phyloP scores from a whole-genome alignment of 345 rosid species.

The Turnera subulata region DNA sequence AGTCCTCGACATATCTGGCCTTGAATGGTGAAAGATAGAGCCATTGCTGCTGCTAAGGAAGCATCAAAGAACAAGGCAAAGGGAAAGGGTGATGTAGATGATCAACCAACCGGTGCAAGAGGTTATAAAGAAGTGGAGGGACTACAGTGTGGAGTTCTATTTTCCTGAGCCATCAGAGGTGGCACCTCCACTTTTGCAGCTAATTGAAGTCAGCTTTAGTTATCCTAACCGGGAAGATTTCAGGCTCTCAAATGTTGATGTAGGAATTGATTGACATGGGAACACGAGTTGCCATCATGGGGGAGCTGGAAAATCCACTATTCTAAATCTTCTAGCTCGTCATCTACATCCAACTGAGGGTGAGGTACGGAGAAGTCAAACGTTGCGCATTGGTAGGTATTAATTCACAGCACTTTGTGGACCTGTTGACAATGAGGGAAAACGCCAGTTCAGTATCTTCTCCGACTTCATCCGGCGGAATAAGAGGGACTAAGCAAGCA shows the following conservation, averaged over 20 bases:
- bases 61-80: slow-evolving; percentile 59
- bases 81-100: slow-evolving; percentile 66
- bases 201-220: slow-evolving; percentile 80
- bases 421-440: slow-evolving; percentile 92
- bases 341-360: slow-evolving; percentile 78
- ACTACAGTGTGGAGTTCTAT: slow-evolving; percentile 80
- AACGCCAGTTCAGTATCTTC: slow-evolving; percentile 93
- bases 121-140: slow-evolving; percentile 80
- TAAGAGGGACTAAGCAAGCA: slow-evolving; percentile 94
- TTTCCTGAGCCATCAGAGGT: slow-evolving; percentile 96
- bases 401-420: slow-evolving; percentile 98
- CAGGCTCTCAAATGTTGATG: slow-evolving; percentile 73
- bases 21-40: slow-evolving; percentile 74
- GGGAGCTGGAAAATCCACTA: slow-evolving; percentile 97
- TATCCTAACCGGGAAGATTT: slow-evolving; percentile 82
- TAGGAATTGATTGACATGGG: slow-evolving; percentile 99
- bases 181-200: slow-evolving; percentile 84
- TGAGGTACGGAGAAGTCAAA: slow-evolving; percentile 77
- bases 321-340: slow-evolving; percentile 85
- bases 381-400: slow-evolving; percentile 85
- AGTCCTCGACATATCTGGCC: too few species aligned
- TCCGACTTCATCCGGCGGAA: slow-evolving; percentile 90
- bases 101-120: slow-evolving; percentile 43
- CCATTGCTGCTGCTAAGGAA: slow-evolving; percentile 58
- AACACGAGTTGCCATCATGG: slow-evolving; percentile 87